Conservation (phyloP, 345 rosid genomes). For the Populus ilicifolia region DNA sequence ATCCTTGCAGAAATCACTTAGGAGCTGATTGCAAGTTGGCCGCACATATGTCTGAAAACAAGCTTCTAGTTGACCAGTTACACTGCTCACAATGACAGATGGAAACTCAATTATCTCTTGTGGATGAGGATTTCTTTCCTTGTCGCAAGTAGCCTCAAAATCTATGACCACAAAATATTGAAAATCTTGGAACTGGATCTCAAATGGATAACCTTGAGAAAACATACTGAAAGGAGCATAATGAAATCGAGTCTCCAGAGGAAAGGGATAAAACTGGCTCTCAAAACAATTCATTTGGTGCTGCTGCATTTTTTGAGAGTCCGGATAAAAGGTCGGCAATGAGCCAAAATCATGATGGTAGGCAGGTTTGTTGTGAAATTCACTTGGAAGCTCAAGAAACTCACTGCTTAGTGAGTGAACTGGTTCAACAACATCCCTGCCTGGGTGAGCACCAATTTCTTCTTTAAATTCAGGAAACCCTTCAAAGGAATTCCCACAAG, state of each 20-base stretch:
- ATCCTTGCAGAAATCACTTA: conserved; percentile 47
- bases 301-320: conserved; percentile 39
- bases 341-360: conserved; percentile 36
- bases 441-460: conserved; percentile 26
- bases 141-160: conserved; percentile 51
- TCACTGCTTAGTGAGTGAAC: conserved; percentile 26
- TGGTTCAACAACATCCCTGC: conserved; percentile 35
- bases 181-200: conserved; percentile 49
- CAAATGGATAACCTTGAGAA: conserved; percentile 34
- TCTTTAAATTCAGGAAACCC: conserved; percentile 37
- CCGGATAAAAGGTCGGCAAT: conserved; percentile 41
- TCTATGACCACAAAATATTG: conserved; percentile 49
- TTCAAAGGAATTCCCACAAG: conserved; percentile 42
- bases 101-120: conserved; percentile 54
- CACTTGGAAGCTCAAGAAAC: conserved; percentile 37
- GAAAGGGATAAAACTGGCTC: conserved; percentile 41
- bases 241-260: conserved; percentile 41
- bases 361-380: conserved; percentile 35
- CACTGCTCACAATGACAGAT: conserved; percentile 44
- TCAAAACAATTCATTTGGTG: conserved; percentile 38
- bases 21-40: conserved; percentile 41
- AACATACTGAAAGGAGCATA: conserved; percentile 32
- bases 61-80: conserved; percentile 41
- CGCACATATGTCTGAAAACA: conserved; percentile 49
- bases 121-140: conserved; percentile 47